Percentiles rank a stretch among this genome's conserved stretches.
These are phyloP conservation scores for Hypoxylon sp. DNA, from an alignment of 2,329 filamentous ascomycete species.

Conservation along the genomic window DNA sequence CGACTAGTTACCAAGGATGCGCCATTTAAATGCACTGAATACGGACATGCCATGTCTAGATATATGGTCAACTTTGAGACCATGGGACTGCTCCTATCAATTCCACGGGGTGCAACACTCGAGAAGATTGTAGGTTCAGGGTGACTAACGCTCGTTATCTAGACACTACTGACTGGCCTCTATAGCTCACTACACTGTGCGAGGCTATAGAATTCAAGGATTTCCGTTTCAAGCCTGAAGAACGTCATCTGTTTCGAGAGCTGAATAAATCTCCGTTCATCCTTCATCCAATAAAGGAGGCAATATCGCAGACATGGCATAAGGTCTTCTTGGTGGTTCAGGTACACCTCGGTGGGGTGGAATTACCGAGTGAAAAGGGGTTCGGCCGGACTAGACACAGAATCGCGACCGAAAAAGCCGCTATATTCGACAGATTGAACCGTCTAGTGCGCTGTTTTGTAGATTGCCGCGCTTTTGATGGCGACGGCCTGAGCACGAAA, in stretches of 20 bases:
- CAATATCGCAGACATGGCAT: constrained; percentile 75
- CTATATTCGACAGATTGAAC: constrained; percentile 78
- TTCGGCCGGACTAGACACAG: constrained; percentile 68
- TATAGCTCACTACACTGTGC: constrained; percentile 75
- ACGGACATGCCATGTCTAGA: constrained; percentile 84
- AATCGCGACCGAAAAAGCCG: constrained; percentile 70
- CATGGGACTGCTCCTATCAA: constrained; percentile 77
- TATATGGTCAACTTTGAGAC: constrained; percentile 87
- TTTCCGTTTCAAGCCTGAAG: constrained; percentile 77
- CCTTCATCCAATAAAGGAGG: constrained; percentile 78
- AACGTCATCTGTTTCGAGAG: constrained; percentile 78
- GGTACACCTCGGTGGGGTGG: constrained; percentile 76
- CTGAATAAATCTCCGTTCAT: constrained; percentile 79
- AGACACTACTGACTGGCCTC: constrained; percentile 4
- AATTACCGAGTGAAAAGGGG: constrained; percentile 72
- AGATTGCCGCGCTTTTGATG: constrained; percentile 74
- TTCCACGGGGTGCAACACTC: constrained; percentile 72
- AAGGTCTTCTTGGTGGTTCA: constrained; percentile 87
- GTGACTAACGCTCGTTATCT: neutral
- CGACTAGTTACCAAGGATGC: constrained; percentile 67
- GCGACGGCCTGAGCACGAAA: constrained; percentile 76
- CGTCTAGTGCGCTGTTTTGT: constrained; percentile 81
- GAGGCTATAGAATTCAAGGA: constrained; percentile 81
- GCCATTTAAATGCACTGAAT: constrained; percentile 75
- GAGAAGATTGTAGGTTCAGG: constrained; percentile 75